These are phyloP conservation scores for Actinomortierella wolfii DNA, from an alignment of 371 early-diverging fungal genomes.

Conservation along the genomic window DNA sequence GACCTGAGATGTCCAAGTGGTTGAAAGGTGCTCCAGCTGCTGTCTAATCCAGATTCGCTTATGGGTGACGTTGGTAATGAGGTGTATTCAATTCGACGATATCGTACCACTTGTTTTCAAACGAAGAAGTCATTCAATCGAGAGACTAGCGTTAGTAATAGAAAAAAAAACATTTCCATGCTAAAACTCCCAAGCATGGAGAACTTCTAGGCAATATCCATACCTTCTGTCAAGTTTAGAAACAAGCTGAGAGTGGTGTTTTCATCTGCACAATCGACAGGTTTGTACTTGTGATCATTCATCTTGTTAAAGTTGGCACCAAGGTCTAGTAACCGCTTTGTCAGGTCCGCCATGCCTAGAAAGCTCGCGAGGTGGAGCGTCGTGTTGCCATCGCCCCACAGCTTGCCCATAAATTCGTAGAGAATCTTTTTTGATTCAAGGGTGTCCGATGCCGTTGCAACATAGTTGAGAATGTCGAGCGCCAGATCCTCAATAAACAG, in stretches of 20 bases:
- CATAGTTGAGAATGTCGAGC: slow-evolving; percentile 62
- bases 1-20: slow-evolving; percentile 37
- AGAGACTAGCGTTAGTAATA: not conserved
- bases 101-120: slow-evolving; percentile 24
- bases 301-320: slow-evolving; percentile 60
- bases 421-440: slow-evolving; percentile 63
- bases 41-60: slow-evolving; percentile 13
- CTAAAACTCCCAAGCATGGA: too few species aligned
- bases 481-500: slow-evolving; percentile 69
- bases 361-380: slow-evolving; percentile 75
- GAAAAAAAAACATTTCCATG: not conserved
- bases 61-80: slow-evolving; percentile 40
- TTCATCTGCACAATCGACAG: slow-evolving; percentile 74
- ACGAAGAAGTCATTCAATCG: not conserved
- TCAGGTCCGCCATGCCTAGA: slow-evolving; percentile 66
- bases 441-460: slow-evolving; percentile 55
- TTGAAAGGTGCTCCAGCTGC: slow-evolving; percentile 33
- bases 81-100: slow-evolving; percentile 24
- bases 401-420: slow-evolving; percentile 69
- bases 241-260: slow-evolving; percentile 59
- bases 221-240: slow-evolving; percentile 56
- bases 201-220: too few species aligned
- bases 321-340: slow-evolving; percentile 60
- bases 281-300: slow-evolving; percentile 63
- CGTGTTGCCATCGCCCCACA: slow-evolving; percentile 75